Percentiles rank a stretch among this genome's conserved stretches.
These are phyloP conservation scores for Pseudogymnoascus sp. DNA, from an alignment of 2,329 filamentous ascomycete species.

Conservation along the genomic window DNA sequence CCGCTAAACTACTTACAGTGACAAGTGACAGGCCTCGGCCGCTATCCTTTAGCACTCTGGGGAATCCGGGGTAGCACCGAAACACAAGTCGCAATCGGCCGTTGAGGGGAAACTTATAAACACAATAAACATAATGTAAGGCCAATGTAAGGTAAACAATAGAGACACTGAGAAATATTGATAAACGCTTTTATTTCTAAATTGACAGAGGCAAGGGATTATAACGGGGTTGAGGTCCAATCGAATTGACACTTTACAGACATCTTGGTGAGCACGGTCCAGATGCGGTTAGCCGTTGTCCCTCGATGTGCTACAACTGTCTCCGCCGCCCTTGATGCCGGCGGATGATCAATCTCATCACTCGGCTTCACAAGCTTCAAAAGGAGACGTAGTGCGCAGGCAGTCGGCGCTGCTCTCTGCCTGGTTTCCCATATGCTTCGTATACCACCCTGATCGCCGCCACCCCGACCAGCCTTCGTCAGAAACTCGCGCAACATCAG, in stretches of 20 bases:
- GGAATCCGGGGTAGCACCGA: not conserved
- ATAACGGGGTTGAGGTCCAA: not conserved
- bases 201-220: not conserved
- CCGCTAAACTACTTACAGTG: slow-evolving; percentile 8
- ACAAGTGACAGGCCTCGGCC: slow-evolving; percentile 3
- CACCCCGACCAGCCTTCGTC: slow-evolving; percentile 7
- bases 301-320: not conserved
- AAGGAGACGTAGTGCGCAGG: not conserved
- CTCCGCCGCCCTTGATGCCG: not conserved
- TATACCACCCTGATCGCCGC: slow-evolving; percentile 1
- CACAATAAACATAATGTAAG: not conserved
- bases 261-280: not conserved
- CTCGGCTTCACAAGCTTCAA: not conserved
- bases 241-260: not conserved
- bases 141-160: not conserved
- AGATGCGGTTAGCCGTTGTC: not conserved
- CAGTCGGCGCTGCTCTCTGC: slow-evolving; percentile 4
- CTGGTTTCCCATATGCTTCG: not conserved
- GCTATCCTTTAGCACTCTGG: slow-evolving; percentile 7
- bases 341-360: slow-evolving; percentile 1
- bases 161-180: not conserved
- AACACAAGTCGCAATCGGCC: not conserved
- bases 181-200: not conserved
- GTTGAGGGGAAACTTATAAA: not conserved
- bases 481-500: not conserved